phyloP scores from a whole-genome alignment of 2,329 filamentous ascomycete genomes.

The Cercospora brassicicola region DNA sequence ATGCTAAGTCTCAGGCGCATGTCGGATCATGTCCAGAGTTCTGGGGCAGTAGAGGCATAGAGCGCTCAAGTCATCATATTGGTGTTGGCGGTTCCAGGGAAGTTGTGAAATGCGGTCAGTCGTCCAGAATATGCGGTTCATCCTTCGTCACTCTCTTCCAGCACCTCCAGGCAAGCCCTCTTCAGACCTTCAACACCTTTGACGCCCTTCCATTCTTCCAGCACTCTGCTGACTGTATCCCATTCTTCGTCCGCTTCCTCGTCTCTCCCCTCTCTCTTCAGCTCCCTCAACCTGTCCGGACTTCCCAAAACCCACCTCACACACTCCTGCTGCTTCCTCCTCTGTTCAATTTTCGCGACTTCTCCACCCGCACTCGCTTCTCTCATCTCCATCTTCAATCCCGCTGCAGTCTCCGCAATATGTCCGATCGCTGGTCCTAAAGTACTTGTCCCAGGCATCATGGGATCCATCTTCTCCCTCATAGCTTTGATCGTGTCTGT shows the following conservation, averaged over 20 bases:
- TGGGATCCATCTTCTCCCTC: conserved; percentile 76
- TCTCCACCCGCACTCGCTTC: conserved; percentile 31
- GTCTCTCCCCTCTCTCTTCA: conserved; percentile 60
- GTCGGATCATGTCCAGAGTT: neutral
- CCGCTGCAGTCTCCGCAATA: conserved; percentile 63
- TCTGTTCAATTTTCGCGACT: conserved; percentile 39
- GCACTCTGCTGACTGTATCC: conserved; percentile 43
- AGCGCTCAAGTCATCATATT: neutral
- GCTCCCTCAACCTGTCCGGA: conserved; percentile 58
- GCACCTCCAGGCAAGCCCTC: conserved; percentile 38
- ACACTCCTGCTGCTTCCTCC: conserved; percentile 53
- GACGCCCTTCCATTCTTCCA: conserved; percentile 49
- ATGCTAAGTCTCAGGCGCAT: neutral
- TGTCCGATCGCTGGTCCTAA: conserved; percentile 72
- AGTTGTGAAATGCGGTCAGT: neutral
- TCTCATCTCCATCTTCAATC: conserved; percentile 44
- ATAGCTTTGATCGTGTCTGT: conserved; percentile 94
- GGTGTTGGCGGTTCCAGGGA: neutral
- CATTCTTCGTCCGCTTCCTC: conserved; percentile 61
- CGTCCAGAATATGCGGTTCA: neutral
- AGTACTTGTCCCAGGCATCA: conserved; percentile 71
- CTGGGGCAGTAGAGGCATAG: neutral
- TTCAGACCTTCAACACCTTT: conserved; percentile 46
- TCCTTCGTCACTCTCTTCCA: conserved; percentile 12
- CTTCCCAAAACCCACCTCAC: conserved; percentile 64